These are phyloP conservation scores for Xylariaceae sp. DNA, from an alignment of 2,329 filamentous ascomycete genomes.

Conservation along the genomic window DNA sequence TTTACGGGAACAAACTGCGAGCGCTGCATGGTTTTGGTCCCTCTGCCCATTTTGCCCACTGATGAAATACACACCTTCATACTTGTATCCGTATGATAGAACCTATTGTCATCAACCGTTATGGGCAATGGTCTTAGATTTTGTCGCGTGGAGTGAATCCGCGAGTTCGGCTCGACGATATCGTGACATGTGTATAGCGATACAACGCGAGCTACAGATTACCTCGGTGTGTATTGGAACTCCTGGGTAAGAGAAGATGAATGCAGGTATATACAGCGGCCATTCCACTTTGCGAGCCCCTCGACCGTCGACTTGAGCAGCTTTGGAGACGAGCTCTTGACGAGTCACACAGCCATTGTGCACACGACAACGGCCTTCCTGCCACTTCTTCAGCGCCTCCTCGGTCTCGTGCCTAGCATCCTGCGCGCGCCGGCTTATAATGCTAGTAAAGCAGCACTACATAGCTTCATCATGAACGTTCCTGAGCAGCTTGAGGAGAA, in stretches of 20 bases:
- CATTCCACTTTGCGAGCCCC: conserved; percentile 40
- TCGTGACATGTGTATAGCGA: no score
- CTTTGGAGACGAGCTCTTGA: conserved; percentile 39
- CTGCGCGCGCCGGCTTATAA: conserved; percentile 42
- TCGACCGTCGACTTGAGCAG: conserved; percentile 34
- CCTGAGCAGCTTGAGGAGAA: conserved; percentile 39
- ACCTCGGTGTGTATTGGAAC: no score
- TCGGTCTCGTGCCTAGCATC: conserved; percentile 38
- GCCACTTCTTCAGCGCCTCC: conserved; percentile 35
- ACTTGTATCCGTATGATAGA: no score
- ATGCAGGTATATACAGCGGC: conserved; percentile 43
- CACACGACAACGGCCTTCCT: conserved; percentile 42
- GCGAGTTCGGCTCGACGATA: no score
- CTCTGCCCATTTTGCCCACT: no score
- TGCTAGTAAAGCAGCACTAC: conserved; percentile 47
- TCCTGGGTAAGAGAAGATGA: conserved; percentile 27
- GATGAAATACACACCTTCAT: no score
- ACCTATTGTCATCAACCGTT: no score
- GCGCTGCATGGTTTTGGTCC: no score
- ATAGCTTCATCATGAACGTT: conserved; percentile 40
- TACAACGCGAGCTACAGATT: no score
- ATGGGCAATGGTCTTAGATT: no score
- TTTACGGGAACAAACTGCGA: conserved; percentile 1
- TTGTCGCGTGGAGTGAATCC: no score
- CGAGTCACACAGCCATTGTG: conserved; percentile 44